A percentile compares a stretch with the other conserved stretches of the same genome.
These are phyloP conservation scores for Entonaema liquescens DNA, from an alignment of 495 filamentous ascomycete species.

Conservation along the genomic window DNA sequence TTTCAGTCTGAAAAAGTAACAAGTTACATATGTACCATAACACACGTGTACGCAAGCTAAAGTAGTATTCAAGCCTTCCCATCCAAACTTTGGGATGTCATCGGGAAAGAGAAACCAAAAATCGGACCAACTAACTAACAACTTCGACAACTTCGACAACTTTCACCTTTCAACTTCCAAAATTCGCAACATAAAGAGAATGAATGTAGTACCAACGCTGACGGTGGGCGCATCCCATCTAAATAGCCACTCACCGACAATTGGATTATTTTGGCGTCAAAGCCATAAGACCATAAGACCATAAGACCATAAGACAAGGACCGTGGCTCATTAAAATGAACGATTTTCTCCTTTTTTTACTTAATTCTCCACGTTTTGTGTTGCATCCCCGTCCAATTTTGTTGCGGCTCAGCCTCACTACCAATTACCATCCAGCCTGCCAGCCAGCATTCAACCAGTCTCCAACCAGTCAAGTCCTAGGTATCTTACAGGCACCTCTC, in stretches of 20 bases:
- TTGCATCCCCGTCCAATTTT: slow-evolving; percentile 17
- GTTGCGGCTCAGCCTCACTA: slow-evolving; percentile 33
- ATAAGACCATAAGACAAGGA: slow-evolving; percentile 18
- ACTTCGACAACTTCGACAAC: neutral
- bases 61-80: neutral
- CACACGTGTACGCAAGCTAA: neutral
- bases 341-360: slow-evolving; percentile 37
- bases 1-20: neutral
- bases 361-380: slow-evolving; percentile 36
- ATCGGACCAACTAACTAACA: too few species aligned
- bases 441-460: neutral
- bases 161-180: neutral
- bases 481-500: neutral
- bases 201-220: neutral
- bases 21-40: neutral
- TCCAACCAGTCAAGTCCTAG: neutral
- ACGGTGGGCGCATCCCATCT: slow-evolving; percentile 10
- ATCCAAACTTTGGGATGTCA: neutral
- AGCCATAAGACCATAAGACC: slow-evolving; percentile 18
- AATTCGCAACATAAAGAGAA: neutral
- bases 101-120: neutral
- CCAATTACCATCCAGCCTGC: slow-evolving; percentile 15
- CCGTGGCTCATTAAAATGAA: slow-evolving; percentile 40
- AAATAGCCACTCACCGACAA: slow-evolving; percentile 32
- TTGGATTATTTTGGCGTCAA: slow-evolving; percentile 18